These are phyloP conservation scores for Dimargaris xerosporica DNA, from an alignment of 192 early-diverging fungal species.

Conservation along the genomic window DNA sequence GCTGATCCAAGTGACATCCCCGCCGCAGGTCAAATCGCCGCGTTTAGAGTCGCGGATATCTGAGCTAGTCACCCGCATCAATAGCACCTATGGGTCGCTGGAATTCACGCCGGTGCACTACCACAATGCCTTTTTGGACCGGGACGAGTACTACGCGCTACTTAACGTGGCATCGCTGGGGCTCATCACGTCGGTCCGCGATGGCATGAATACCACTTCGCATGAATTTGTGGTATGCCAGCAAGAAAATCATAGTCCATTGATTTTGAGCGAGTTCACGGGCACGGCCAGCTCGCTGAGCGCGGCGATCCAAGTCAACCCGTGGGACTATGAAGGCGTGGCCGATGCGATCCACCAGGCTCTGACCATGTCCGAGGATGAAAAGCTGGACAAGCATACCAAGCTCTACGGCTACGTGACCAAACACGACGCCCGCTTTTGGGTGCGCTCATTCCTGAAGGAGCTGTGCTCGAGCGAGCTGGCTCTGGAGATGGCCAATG, in stretches of 20 bases:
- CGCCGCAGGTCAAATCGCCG: constrained; percentile 50
- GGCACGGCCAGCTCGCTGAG: constrained; percentile 86
- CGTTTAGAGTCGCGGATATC: constrained; percentile 71
- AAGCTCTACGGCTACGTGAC: constrained; percentile 71
- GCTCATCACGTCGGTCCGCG: constrained; percentile 79
- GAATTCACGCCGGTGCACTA: constrained; percentile 92
- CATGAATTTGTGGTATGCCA: constrained; percentile 93
- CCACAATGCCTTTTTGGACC: constrained; percentile 76
- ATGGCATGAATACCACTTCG: constrained; percentile 94
- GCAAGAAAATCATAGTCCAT: constrained; percentile 57
- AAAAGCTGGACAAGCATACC: constrained; percentile 30
- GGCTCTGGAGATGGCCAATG: constrained; percentile 26
- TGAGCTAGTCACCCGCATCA: constrained; percentile 85
- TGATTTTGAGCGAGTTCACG: constrained; percentile 94
- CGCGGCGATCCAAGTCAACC: constrained; percentile 78
- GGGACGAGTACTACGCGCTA: constrained; percentile 91
- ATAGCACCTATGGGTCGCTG: constrained; percentile 85
- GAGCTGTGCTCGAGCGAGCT: constrained; percentile 41
- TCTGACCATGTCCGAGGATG: constrained; percentile 63
- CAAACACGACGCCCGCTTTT: constrained; percentile 67
- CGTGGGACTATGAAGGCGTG: constrained; percentile 86
- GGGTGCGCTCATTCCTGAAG: constrained; percentile 70
- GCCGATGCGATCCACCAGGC: constrained; percentile 83
- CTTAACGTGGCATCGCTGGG: constrained; percentile 76
- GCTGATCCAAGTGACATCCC: constrained; percentile 90